Evolutionary conservation across 2,329 filamentous ascomycete genomes (phyloP).

Genomic region (Penicillium concentricum): DNA sequence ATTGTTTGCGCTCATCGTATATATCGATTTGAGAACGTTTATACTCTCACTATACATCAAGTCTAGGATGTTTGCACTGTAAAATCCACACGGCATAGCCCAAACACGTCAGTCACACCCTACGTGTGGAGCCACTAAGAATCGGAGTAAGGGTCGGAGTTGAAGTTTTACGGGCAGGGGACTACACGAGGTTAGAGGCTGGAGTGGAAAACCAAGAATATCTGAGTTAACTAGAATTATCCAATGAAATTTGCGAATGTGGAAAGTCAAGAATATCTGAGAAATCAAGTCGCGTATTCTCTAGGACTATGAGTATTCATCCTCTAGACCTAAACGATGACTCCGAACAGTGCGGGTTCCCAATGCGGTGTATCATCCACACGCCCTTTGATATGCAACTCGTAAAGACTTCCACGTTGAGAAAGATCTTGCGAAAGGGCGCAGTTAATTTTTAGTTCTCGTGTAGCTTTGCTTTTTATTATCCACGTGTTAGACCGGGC

Average conservation of each 20-base stretch:
- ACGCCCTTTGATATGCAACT: background rate
- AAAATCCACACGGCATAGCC: background rate
- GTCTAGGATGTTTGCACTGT: background rate
- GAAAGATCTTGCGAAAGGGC: background rate
- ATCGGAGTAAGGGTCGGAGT: conserved; percentile 9
- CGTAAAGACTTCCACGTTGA: background rate
- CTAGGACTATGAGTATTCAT: background rate
- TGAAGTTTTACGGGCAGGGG: background rate
- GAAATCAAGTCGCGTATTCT: conserved; percentile 1
- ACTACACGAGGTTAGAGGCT: background rate
- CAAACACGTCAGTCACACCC: background rate
- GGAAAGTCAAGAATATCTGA: background rate
- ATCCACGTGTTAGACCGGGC: background rate
- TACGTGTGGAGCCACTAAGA: background rate
- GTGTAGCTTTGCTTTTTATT: background rate
- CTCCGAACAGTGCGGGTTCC: background rate
- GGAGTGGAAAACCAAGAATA: background rate
- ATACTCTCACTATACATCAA: background rate
- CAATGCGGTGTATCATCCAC: background rate
- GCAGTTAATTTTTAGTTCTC: background rate
- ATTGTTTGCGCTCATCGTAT: too few relatives aligned
- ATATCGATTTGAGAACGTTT: too few relatives aligned
- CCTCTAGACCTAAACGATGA: conserved; percentile 1
- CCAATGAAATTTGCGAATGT: background rate
- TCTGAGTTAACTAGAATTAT: background rate